phyloP scores from a whole-genome alignment of 805 yeast species.

The Cyberlindnera saturnus region DNA sequence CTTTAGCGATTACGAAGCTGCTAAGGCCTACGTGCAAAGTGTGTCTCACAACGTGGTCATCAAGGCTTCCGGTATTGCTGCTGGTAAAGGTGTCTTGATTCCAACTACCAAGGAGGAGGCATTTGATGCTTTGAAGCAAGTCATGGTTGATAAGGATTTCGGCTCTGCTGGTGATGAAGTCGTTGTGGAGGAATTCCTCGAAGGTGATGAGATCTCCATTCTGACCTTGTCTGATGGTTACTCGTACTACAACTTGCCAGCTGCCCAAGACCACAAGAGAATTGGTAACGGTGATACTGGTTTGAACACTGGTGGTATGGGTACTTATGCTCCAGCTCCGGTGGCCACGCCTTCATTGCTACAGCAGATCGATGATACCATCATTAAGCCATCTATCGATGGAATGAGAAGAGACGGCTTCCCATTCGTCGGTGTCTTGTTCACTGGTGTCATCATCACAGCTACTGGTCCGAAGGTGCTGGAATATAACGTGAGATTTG shows the following conservation, averaged over 20 bases:
- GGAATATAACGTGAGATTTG: constrained; percentile 96
- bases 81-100: constrained; percentile 96
- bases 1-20: constrained; percentile 72
- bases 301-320: constrained; percentile 99
- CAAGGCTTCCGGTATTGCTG: constrained; percentile 97
- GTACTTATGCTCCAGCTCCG: constrained; percentile 98
- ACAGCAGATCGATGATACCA: constrained; percentile 60
- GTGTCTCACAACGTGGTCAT: constrained; percentile 77
- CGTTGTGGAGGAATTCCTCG: constrained; percentile 92
- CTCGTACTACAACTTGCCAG: constrained; percentile 82
- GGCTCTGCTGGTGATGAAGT: constrained; percentile 94
- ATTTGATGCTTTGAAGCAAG: constrained; percentile 68
- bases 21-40: constrained; percentile 60
- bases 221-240: constrained; percentile 93
- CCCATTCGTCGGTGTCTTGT: constrained; percentile 93
- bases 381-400: constrained; percentile 85
- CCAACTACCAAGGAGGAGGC: constrained; percentile 86
- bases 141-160: constrained; percentile 85
- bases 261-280: constrained; percentile 98
- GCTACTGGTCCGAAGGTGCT: constrained; percentile 88
- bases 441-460: constrained; percentile 91
- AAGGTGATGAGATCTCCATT: constrained; percentile 94
- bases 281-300: constrained; percentile 91
- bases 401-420: constrained; percentile 94
- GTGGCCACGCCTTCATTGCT: constrained; percentile 75